Base-by-base conservation (phyloP, 768 basidiomycete species). In the Kwoniella bestiolae region DNA sequence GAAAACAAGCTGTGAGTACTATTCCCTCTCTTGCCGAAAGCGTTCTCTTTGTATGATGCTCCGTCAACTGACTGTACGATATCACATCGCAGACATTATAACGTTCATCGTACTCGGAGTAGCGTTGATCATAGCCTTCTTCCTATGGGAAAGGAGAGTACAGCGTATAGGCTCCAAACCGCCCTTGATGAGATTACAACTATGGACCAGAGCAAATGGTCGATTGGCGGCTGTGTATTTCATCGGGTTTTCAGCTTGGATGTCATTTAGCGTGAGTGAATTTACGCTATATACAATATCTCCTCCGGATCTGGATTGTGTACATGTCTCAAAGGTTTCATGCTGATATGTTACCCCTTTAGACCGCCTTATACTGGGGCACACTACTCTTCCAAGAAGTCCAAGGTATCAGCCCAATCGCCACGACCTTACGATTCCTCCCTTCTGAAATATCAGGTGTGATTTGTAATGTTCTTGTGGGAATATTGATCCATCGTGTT, bases 91-190 rank as follows among this genome's bases (percentile, higher is more conserved):
- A 85, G 90, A 92, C 77, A 90, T 92, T 67, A 87, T 92, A 53
- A 86, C 84, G 1, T 84, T 89, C 6, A 83, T 92, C 34, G 79
- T 90, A 52, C 38, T 89, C n/a, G 88, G 89, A 2, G 80, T 91
- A 1, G 11, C 88, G 23, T 70, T 91, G 18, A 60, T 90, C 9
- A 79, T 73, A 3, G 55, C 81, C 1, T 94, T 92, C 82, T 59
- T 89, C 46, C 65, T 78, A 26, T 93, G 90, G 90, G 87, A 92
- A 69, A 73, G 81, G 55, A 84, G 85, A 71, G 82, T 93, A 34
- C 89, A 90, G 63, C 65, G 55, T n/a, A 71, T 71, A 9, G 65
- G 66, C 12, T 58, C 63, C 26, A 53, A 68, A 32, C 77, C 75
- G 14, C 80, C 80, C 25, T 66, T 81, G 23, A 77, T 80, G 73